These are phyloP conservation scores for Pestalotiopsis sp. DNA, from an alignment of 2,329 filamentous ascomycete species.

Conservation along the genomic window DNA sequence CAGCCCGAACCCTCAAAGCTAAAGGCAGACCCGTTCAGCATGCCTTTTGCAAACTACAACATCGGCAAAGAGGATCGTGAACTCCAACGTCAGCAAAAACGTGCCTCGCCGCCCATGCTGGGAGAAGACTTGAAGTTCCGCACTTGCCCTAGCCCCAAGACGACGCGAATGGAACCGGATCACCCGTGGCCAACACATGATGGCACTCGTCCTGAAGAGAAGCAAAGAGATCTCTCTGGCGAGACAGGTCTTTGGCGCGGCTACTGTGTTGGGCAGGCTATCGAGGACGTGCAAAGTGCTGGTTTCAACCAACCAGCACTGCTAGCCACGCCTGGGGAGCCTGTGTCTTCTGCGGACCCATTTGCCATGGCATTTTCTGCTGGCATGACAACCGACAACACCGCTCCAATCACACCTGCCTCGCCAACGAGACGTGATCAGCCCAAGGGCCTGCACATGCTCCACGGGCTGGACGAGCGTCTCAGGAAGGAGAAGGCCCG, in stretches of 20 bases:
- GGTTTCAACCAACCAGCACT: slow-evolving; percentile 46
- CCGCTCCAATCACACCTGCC: slow-evolving; percentile 25
- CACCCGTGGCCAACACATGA: slow-evolving; percentile 55
- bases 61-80: slow-evolving; percentile 38
- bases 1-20: slow-evolving; percentile 40
- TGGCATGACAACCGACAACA: slow-evolving; percentile 40
- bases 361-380: slow-evolving; percentile 41
- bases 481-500: slow-evolving; percentile 49
- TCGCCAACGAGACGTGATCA: slow-evolving; percentile 25
- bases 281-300: slow-evolving; percentile 37
- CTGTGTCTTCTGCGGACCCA: slow-evolving; percentile 41
- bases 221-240: slow-evolving; percentile 55
- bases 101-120: slow-evolving; percentile 80
- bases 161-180: slow-evolving; percentile 79
- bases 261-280: slow-evolving; percentile 53
- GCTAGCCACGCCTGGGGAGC: slow-evolving; percentile 42
- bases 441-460: slow-evolving; percentile 46
- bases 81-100: slow-evolving; percentile 48
- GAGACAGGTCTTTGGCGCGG: slow-evolving; percentile 75
- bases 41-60: slow-evolving; percentile 43
- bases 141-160: slow-evolving; percentile 78
- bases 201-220: slow-evolving; percentile 43
- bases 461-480: slow-evolving; percentile 52
- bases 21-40: slow-evolving; percentile 39
- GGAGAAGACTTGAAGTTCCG: slow-evolving; percentile 80